phyloP scores from a whole-genome alignment of 352 stramenopile species.

The Globisporangium irregulare region DNA sequence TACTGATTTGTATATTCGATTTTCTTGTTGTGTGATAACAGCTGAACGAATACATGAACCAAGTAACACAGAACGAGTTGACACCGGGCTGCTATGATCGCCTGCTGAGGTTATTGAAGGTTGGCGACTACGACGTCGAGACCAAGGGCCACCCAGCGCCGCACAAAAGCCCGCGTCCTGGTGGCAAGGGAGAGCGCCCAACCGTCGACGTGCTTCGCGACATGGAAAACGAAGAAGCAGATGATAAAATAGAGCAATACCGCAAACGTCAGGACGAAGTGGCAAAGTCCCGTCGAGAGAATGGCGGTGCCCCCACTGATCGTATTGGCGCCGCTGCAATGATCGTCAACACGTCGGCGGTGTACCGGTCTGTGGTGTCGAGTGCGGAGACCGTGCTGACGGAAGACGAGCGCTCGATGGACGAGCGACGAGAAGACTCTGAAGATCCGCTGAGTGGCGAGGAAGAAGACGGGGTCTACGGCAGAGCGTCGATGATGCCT shows the following conservation, averaged over 20 bases:
- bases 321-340: conserved; percentile 19
- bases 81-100: conserved; percentile 36
- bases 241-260: conserved; percentile 1
- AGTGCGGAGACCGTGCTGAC: conserved; percentile 27
- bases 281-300: not conserved
- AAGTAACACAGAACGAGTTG: conserved; percentile 41
- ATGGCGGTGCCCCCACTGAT: conserved; percentile 5
- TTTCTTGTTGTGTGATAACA: conserved; percentile 15
- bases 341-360: conserved; percentile 14
- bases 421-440: not conserved
- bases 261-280: conserved; percentile 11
- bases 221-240: conserved; percentile 16
- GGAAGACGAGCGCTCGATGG: conserved; percentile 27
- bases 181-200: conserved; percentile 17
- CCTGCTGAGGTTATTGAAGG: conserved; percentile 57
- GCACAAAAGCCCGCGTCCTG: conserved; percentile 1
- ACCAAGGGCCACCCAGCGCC: conserved; percentile 11
- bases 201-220: conserved; percentile 24
- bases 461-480: not conserved
- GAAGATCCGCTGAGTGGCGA: conserved; percentile 4
- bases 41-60: conserved; percentile 74
- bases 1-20: not conserved
- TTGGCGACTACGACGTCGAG: conserved; percentile 49
- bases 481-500: not conserved
- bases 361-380: conserved; percentile 23